Evolutionary conservation across 2,329 filamentous ascomycete genomes (phyloP).

Genomic region (Kalaharituber pfeilii): DNA sequence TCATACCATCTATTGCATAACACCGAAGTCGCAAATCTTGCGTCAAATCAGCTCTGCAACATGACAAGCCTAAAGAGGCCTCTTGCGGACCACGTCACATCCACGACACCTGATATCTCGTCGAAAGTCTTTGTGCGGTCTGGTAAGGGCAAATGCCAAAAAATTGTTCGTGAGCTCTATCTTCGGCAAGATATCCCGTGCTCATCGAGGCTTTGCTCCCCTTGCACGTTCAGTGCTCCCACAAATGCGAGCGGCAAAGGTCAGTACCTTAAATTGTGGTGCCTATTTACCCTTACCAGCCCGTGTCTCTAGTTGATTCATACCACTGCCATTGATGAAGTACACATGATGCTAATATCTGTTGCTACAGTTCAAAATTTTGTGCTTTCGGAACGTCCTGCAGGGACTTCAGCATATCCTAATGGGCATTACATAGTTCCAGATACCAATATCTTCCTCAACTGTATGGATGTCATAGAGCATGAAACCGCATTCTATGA

Average conservation of each 20-base stretch:
- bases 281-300: conserved; percentile 3
- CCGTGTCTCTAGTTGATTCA: conserved; percentile 22
- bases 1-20: no score
- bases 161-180: conserved; percentile 96
- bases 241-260: conserved; percentile 61
- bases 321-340: no score
- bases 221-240: conserved; percentile 57
- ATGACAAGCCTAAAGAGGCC: no score
- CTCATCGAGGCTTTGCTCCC: conserved; percentile 71
- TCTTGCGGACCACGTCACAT: no score
- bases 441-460: conserved; percentile 86
- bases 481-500: conserved; percentile 83
- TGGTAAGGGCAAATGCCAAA: conserved; percentile 93
- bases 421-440: conserved; percentile 91
- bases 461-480: conserved; percentile 94
- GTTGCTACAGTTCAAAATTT: conserved; percentile 50
- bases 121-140: conserved; percentile 94
- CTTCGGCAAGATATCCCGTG: conserved; percentile 92
- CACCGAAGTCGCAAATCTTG: no score
- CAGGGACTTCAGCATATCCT: conserved; percentile 63
- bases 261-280: conserved; percentile 26
- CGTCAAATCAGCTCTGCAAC: no score
- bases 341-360: neutral
- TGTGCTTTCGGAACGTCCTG: conserved; percentile 74
- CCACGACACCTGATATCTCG: conserved; percentile 50